phyloP scores from a whole-genome alignment of 148 eudicot genomes.

The Nyssa sinensis region DNA sequence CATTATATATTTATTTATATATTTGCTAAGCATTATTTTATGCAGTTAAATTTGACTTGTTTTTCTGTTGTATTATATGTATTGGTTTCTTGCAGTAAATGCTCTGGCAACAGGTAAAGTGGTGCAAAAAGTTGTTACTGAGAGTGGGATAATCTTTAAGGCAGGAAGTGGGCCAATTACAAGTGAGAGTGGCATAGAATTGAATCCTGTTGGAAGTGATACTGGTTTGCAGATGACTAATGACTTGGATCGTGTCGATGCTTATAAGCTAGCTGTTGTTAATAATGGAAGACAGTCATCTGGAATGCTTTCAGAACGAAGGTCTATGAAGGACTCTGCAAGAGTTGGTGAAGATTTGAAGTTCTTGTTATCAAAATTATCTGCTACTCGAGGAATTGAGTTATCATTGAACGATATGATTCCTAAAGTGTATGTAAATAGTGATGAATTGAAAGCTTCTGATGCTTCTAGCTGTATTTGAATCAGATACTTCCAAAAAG shows the following conservation, averaged over 20 bases:
- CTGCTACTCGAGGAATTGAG: constrained; percentile 58
- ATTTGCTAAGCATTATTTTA: no score
- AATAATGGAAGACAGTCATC: constrained; percentile 67
- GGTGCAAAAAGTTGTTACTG: constrained; percentile 6
- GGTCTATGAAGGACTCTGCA: constrained; percentile 55
- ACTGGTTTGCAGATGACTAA: constrained; percentile 33
- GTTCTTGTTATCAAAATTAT: constrained; percentile 68
- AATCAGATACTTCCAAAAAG: constrained; percentile 62
- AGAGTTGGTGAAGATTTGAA: constrained; percentile 63
- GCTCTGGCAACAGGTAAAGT: constrained; percentile 18
- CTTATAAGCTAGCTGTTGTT: constrained; percentile 79
- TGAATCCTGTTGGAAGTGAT: constrained; percentile 26
- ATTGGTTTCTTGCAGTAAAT: neutral
- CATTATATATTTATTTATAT: no score
- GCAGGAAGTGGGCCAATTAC: constrained; percentile 26
- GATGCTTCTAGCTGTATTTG: constrained; percentile 47
- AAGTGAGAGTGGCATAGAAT: constrained; percentile 29
- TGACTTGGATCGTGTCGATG: constrained; percentile 72
- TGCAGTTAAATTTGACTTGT: constrained; percentile 3
- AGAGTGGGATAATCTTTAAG: constrained; percentile 16
- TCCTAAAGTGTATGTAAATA: constrained; percentile 52
- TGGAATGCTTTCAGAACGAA: constrained; percentile 60
- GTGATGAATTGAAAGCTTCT: constrained; percentile 46
- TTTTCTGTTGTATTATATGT: neutral
- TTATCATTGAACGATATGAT: constrained; percentile 43